Conservation (phyloP, 2,329 filamentous ascomycete species). For the Aspergillus floridensis region DNA sequence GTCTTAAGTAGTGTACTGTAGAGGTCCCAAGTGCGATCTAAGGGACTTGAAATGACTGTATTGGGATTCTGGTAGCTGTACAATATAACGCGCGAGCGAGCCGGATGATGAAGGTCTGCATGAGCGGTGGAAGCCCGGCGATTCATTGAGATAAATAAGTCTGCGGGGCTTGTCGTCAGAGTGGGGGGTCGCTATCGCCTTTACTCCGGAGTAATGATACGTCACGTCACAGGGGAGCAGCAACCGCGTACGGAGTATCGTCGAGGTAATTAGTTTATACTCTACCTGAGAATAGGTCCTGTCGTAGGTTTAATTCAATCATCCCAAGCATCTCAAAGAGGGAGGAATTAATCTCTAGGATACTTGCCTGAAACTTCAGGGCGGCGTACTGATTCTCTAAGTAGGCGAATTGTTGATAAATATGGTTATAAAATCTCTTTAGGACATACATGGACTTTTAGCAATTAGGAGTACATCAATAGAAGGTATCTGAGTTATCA, state of each 20-base stretch:
- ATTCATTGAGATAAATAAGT: constrained; percentile 20
- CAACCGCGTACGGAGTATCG: not conserved
- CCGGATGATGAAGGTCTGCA: constrained; percentile 4
- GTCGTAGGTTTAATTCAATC: not conserved
- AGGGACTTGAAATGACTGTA: not conserved
- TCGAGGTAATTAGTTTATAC: not conserved
- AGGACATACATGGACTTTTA: not conserved
- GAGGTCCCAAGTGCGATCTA: not conserved
- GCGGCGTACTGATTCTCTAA: not conserved
- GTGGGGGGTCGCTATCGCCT: constrained; percentile 21
- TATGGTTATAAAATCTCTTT: not conserved
- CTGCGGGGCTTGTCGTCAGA: constrained; percentile 25
- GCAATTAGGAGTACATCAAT: not conserved
- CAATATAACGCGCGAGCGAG: not conserved
- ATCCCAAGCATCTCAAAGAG: too few relatives aligned
- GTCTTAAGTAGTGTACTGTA: not conserved
- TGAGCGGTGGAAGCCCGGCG: constrained; percentile 12
- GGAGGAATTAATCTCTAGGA: not conserved
- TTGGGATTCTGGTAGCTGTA: not conserved
- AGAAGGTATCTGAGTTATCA: not conserved
- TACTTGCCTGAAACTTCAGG: not conserved
- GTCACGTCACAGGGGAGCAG: constrained; percentile 13
- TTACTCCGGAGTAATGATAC: not conserved
- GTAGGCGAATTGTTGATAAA: not conserved
- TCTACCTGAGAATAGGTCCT: not conserved